Evolutionary conservation across 306 rosid species (phyloP), one percentile per base, ranked within the genome.

Genomic region (Dryas octopetala): DNA sequence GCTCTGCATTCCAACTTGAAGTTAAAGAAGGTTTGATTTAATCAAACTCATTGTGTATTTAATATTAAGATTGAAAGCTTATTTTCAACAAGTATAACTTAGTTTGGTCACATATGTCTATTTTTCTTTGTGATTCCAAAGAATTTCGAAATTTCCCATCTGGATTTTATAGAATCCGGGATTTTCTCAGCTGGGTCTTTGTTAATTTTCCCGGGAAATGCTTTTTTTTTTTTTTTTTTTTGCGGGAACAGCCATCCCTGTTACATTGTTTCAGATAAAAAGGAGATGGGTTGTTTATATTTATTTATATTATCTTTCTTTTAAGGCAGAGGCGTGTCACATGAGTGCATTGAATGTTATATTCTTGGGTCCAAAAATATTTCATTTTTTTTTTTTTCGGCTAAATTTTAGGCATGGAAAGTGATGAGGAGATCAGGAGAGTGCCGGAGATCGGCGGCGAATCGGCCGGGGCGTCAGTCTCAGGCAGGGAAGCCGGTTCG

Each of bases 371-470:
- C 13, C 59, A 49, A 26, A 28, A 49, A 12, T 16, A 49, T 64
- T 23, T 6, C 2, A 10, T n/a, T 19, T 5, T 26, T 8, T 55
- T 41, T 67, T 10, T 17, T 61, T 28, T 17, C 9, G 45, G 9
- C 8, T 7, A 45, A 40, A 73, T 15, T 69, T 38, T 66, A 96
- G 99, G 93, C 76, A 81, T 80, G 74, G 99, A 92, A 79, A 96
- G 99, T 73, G 99, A 96, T 17, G 99, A 96, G 78, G 99, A 96
- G 91, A 85, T 96, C 86, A 80, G 98, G 74, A 88, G 98, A 86
- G 99, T 96, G 68, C 99, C 99, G 8, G 99, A 96, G 80, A 76
- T 92, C 11, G 98, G 93, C 8, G 92, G 93, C 4, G 99, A 96
- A 77, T 90, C 90, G 12, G 98, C 90, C 1, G 99, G 93, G 79